Evolutionary conservation across 768 basidiomycete species (phyloP).

Genomic region (Chiua virens): DNA sequence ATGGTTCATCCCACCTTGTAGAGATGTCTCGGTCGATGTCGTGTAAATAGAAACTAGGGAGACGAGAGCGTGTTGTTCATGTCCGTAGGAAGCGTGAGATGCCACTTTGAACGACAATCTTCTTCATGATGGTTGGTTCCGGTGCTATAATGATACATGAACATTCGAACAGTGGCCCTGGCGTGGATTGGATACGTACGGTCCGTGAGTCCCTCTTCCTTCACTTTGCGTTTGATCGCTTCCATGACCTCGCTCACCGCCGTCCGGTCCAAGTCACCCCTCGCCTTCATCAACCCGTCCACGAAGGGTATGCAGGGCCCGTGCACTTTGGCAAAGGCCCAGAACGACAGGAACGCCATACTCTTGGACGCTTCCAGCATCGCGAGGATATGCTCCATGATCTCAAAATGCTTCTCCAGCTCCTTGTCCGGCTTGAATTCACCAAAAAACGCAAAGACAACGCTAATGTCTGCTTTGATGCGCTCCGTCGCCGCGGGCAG

Average conservation of each 20-base stretch:
- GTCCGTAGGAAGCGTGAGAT: constrained; percentile 73
- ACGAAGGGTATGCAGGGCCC: constrained; percentile 93
- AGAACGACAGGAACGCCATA: constrained; percentile 90
- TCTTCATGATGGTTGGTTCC: constrained; percentile 91
- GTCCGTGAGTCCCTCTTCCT: constrained; percentile 81
- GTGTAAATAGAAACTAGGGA: constrained; percentile 1
- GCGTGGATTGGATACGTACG: constrained; percentile 54
- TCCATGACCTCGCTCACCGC: constrained; percentile 91
- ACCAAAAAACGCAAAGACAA: constrained; percentile 78
- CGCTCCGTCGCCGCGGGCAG: constrained; percentile 85
- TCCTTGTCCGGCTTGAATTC: constrained; percentile 76
- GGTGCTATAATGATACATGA: constrained; percentile 49
- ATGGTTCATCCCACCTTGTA: neutral
- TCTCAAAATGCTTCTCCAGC: constrained; percentile 79
- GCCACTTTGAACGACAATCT: constrained; percentile 70
- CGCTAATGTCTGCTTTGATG: constrained; percentile 78
- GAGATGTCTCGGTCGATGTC: neutral
- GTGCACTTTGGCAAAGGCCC: constrained; percentile 89
- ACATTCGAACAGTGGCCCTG: neutral
- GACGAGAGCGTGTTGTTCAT: constrained; percentile 10
- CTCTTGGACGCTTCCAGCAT: constrained; percentile 86
- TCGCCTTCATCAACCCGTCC: constrained; percentile 84
- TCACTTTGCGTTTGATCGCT: constrained; percentile 87
- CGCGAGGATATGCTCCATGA: constrained; percentile 79
- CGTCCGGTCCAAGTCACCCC: constrained; percentile 89